These are phyloP conservation scores for Fimicolochytrium jonesii DNA, from an alignment of 192 early-diverging fungal species.

Conservation along the genomic window DNA sequence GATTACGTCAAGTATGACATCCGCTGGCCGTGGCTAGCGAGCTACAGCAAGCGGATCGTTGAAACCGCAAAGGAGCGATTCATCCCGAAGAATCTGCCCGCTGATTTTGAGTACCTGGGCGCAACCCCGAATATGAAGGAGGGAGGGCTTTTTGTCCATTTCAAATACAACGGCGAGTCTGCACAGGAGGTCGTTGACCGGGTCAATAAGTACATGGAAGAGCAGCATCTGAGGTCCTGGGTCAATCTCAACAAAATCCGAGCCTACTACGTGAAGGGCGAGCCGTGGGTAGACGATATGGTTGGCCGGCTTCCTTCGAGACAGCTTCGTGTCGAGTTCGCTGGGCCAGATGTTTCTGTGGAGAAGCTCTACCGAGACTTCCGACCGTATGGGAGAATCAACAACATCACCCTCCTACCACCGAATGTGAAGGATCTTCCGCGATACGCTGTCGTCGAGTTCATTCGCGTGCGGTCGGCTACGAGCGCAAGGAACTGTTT, in stretches of 20 bases:
- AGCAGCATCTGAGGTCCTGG: constrained; percentile 56
- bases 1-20: constrained; percentile 36
- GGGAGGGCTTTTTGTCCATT: constrained; percentile 43
- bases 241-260: constrained; percentile 58
- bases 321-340: constrained; percentile 63
- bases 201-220: constrained; percentile 50
- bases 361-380: constrained; percentile 71
- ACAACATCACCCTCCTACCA: constrained; percentile 69
- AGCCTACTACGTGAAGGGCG: constrained; percentile 19
- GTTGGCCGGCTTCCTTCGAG: constrained; percentile 35
- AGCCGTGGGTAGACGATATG: constrained; percentile 52
- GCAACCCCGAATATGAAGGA: constrained; percentile 41
- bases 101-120: constrained; percentile 32
- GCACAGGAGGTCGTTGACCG: constrained; percentile 40
- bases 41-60: constrained; percentile 26
- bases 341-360: constrained; percentile 63
- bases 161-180: constrained; percentile 36
- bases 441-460: constrained; percentile 77
- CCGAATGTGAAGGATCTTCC: constrained; percentile 67
- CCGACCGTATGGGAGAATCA: constrained; percentile 76
- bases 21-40: constrained; percentile 24
- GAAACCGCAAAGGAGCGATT: constrained; percentile 29
- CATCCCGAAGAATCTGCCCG: constrained; percentile 28
- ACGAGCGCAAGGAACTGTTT: constrained; percentile 90
- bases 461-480: constrained; percentile 70